Evolutionary conservation across 148 eudicot species (phyloP).

Genomic region (Vaccinium darrowii): DNA sequence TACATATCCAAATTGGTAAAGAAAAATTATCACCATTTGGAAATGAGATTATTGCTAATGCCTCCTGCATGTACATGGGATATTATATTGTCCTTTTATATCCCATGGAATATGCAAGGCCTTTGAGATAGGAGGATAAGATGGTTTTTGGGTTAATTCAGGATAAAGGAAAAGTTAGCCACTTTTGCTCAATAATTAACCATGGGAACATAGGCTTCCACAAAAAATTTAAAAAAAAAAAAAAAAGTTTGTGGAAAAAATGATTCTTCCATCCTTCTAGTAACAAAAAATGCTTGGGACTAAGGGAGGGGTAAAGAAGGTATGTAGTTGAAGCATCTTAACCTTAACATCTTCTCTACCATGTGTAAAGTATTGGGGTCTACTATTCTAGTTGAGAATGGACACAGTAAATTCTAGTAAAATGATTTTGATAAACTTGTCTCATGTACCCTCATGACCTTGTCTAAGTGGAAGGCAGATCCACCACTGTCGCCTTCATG

Average conservation of each 20-base stretch:
- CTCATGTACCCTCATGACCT: no score
- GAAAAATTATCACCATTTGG: neutral
- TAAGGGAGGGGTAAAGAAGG: neutral
- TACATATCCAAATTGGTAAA: neutral
- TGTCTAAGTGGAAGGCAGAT: no score
- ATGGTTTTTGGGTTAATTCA: neutral
- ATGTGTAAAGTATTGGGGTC: neutral
- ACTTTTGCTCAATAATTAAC: neutral
- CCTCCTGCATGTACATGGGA: neutral
- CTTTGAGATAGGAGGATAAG: conserved; percentile 3
- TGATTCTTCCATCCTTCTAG: neutral
- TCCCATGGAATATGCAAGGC: neutral
- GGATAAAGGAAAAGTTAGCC: neutral
- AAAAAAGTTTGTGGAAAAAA: neutral
- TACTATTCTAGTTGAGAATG: neutral
- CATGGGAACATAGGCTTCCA: neutral
- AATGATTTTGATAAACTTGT: no score
- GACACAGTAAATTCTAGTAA: neutral
- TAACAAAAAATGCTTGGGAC: neutral
- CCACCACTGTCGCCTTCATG: no score
- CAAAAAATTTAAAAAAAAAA: neutral
- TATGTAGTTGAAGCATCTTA: neutral
- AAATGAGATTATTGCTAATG: neutral
- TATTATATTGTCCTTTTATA: neutral
- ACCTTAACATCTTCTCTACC: neutral